Conservation (phyloP, 2,329 filamentous ascomycete genomes). For the Fusarium pseudonygamai region DNA sequence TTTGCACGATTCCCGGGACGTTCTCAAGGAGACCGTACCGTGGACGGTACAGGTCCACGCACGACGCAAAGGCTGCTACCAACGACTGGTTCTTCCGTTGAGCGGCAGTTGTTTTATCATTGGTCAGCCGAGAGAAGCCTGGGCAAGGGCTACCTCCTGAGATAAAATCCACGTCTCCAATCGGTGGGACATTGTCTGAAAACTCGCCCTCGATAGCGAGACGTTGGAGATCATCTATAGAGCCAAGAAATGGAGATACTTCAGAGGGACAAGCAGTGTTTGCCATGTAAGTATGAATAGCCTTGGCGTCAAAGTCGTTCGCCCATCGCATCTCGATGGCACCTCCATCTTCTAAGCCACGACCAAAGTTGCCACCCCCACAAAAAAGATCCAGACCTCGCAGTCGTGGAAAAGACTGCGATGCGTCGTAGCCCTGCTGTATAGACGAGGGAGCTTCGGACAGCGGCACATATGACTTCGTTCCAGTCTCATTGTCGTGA, state of each 20-base stretch:
- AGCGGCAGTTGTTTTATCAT: slow-evolving; percentile 59
- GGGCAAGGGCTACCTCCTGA: slow-evolving; percentile 81
- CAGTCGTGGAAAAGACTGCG: slow-evolving; percentile 51
- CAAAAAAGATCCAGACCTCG: slow-evolving; percentile 78
- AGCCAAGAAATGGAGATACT: slow-evolving; percentile 71
- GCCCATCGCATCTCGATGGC: slow-evolving; percentile 72
- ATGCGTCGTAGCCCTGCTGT: slow-evolving; percentile 66
- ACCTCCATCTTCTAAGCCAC: slow-evolving; percentile 77
- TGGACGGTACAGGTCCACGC: slow-evolving; percentile 78
- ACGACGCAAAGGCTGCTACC: slow-evolving; percentile 79
- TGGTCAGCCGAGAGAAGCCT: slow-evolving; percentile 75
- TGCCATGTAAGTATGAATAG: slow-evolving; percentile 78
- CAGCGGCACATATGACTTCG: slow-evolving; percentile 48
- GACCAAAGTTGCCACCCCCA: slow-evolving; percentile 80
- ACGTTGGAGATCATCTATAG: slow-evolving; percentile 73
- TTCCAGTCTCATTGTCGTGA: background rate
- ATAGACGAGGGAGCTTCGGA: slow-evolving; percentile 49
- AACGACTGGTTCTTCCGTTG: slow-evolving; percentile 79
- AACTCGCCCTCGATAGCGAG: slow-evolving; percentile 62
- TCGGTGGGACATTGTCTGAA: slow-evolving; percentile 59
- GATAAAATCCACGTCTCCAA: slow-evolving; percentile 75
- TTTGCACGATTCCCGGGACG: slow-evolving; percentile 71
- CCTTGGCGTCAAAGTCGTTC: slow-evolving; percentile 71
- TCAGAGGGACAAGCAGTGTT: slow-evolving; percentile 59
- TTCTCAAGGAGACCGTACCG: slow-evolving; percentile 83